Percentiles rank a stretch among this genome's conserved stretches.
These are phyloP conservation scores for Crataegus laevigata DNA, from an alignment of 306 rosid genomes.

Conservation along the genomic window DNA sequence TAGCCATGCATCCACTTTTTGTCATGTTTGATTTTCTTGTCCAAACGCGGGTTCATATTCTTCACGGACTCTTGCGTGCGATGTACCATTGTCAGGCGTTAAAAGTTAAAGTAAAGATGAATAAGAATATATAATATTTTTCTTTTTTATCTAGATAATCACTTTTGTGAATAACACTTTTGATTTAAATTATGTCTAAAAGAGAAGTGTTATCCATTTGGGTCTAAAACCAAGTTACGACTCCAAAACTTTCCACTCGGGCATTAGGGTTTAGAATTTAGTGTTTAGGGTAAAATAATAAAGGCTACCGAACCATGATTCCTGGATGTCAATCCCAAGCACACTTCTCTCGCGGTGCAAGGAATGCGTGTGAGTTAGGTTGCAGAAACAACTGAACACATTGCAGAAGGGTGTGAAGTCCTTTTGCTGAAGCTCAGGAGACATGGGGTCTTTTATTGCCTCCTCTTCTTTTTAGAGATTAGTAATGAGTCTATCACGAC, in stretches of 20 bases:
- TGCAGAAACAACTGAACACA: not conserved
- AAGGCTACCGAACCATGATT: not conserved
- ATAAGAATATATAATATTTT: not conserved
- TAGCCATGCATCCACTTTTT: not conserved
- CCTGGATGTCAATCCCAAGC: not conserved
- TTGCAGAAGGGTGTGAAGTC: not conserved
- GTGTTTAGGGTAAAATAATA: too few relatives aligned
- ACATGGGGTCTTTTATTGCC: conserved; percentile 11
- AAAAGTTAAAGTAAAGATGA: not conserved
- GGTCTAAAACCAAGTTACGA: too few relatives aligned
- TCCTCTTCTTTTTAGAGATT: not conserved
- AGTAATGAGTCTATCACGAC: not conserved
- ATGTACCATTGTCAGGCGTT: not conserved
- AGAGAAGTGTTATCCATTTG: too few relatives aligned
- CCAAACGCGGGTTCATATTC: too few relatives aligned
- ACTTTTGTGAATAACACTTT: not conserved
- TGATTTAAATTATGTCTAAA: too few relatives aligned
- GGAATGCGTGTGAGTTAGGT: not conserved
- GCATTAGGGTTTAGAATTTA: too few relatives aligned
- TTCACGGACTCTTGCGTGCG: not conserved
- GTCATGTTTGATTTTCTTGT: not conserved
- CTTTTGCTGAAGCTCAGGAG: conserved; percentile 4
- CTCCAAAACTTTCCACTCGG: too few relatives aligned
- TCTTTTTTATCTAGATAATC: not conserved
- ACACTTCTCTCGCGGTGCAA: not conserved